Conservation (phyloP, 768 basidiomycete species). For the Agaricus sinodeliciosus region DNA sequence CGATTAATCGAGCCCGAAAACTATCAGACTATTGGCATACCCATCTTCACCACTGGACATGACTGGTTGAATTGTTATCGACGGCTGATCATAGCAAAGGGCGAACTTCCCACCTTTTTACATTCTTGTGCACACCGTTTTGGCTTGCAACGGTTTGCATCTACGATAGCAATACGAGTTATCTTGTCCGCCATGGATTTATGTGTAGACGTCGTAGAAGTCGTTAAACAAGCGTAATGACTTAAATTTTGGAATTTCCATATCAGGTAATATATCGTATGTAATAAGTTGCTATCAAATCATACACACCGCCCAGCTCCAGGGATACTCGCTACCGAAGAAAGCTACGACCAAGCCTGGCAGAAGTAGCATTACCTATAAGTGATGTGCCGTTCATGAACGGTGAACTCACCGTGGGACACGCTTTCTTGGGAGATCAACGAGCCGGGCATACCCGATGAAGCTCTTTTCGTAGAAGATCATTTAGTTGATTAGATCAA, state of each 20-base stretch:
- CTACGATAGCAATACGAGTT: slow-evolving; percentile 95
- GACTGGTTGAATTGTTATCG: slow-evolving; percentile 21
- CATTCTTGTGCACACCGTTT: slow-evolving; percentile 97
- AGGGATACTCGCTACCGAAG: neutral
- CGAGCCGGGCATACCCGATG: no score
- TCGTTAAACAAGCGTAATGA: slow-evolving; percentile 12
- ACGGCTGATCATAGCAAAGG: slow-evolving; percentile 10
- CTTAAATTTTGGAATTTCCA: slow-evolving; percentile 12
- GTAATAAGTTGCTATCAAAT: neutral
- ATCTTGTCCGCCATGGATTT: slow-evolving; percentile 83
- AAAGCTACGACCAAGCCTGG: no score
- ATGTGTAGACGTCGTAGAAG: slow-evolving; percentile 12
- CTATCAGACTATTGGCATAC: slow-evolving; percentile 32
- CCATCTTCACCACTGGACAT: slow-evolving; percentile 98
- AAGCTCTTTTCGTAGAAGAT: no score
- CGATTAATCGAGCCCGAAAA: slow-evolving; percentile 5
- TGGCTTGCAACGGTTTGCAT: slow-evolving; percentile 90
- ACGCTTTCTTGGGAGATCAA: no score
- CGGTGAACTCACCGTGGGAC: no score
- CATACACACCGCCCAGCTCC: neutral
- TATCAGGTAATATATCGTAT: slow-evolving; percentile 9
- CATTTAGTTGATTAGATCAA: no score
- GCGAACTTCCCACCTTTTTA: slow-evolving; percentile 64
- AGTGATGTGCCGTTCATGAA: no score
- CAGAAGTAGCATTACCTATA: no score